Base-by-base conservation (phyloP, 1,139 yeast genomes). In the Sugiyamaella paludigena region DNA sequence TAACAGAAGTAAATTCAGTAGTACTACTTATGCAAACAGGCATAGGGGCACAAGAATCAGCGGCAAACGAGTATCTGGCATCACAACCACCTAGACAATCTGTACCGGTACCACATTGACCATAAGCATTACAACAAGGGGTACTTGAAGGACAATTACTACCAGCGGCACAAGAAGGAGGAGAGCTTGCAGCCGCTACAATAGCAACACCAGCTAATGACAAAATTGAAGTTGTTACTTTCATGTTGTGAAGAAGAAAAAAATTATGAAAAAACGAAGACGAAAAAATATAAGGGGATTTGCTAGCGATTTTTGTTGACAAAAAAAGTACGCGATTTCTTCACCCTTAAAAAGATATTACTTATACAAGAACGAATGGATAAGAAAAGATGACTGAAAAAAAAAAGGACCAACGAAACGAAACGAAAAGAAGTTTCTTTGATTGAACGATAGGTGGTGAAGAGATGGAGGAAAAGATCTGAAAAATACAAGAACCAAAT, bases 71-170 rank as follows among this genome's bases (percentile, higher is more conserved):
- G 62, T 63, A 78, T 58, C 81, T 71, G 39, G 86, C 80, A 66
- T 86, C 87, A 68, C 95, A 87, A 12, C 95, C 92, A 43, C 88
- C 91, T 44, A 88, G 73, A 72, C 96, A 88, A 65, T 77, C 73
- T 2, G 82, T 72, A 1, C 96, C 96, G 12, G 83, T 76, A 48
- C 96, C 96, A 74, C 96, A 88, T n/a, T 70, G 73, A 33, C 95
- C 95, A 60, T 80, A 85, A 58, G 83, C 87, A 16, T 89, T 82
- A 65, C 96, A 88, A 65, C 96, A 88, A 40, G 96, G 96, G 47
- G 69, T 59, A 37, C 74, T 76, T 57, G 79, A 77, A 0, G 96
- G 96, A 69, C 96, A 88, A 10, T 68, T 62, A n/a, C 59, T 53
- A 12, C 75, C 67, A 8, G 70, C 64, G 46, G 75, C 75, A 69